Base-by-base conservation (phyloP, 1,284 basidiomycete species). In the Coniferiporia sulphurascens region DNA sequence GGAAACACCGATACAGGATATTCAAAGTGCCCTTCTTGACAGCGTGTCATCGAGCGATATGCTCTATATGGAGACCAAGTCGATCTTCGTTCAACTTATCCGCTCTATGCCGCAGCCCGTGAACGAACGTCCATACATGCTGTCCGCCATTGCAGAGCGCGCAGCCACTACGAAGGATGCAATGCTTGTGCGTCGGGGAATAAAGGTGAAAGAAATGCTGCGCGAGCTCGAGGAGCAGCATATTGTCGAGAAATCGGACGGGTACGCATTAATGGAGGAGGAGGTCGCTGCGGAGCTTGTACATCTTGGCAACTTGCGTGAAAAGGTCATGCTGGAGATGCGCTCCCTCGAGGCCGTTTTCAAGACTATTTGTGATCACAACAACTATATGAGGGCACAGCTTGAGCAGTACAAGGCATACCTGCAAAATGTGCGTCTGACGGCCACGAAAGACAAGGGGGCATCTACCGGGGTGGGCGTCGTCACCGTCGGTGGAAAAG, bases 361-460 rank as follows among this genome's bases (percentile, higher is more conserved):
- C 85, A 96, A 97, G 83, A 98, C 97, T 22, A 98, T 99, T 66
- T 90, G 95, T 73, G 96, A 99, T 72, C 97, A 99, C 78, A 98
- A 99, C 78, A 93, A 93, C 73, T 99, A 99, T 73, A 81, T 99
- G 71, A 84, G 95, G 48, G 86, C 86, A 27, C 97, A 99, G 75
- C 83, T 99, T 63, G 97, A 99, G 74, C 95, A 98, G 76, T 99
- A 99, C 84, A 99, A 99, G 79, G 95, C 94, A 41, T 99, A 99
- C 73, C 81, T 99, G 17, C 93, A 96, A 77, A 99, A 99, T 71
- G 96, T 98, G 27, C 86, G 97, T 35, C 78, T 96, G 67, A 96
- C 92, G 13, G 84, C 91, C 55, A 80, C 85, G 56, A 94, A 94
- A 74, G 92, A 93, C 64, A 93, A 93, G 72, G 89, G 89, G 21